Conservation (phyloP, 164 flowering plant genomes). For the Magnolia sinica region DNA sequence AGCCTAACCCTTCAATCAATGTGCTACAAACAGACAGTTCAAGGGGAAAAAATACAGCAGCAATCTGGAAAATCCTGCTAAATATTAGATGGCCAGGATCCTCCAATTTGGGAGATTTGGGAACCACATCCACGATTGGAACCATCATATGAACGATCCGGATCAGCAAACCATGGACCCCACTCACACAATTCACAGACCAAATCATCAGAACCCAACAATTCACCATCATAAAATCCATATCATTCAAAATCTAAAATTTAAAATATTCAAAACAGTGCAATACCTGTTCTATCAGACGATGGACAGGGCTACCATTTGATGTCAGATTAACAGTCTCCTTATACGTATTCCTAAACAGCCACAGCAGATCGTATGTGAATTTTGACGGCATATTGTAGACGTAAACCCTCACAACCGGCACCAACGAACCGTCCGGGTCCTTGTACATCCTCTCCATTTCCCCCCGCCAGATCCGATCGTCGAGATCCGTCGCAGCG, state of each 20-base stretch:
- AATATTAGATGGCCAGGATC: too few relatives aligned
- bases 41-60: too few relatives aligned
- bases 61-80: too few relatives aligned
- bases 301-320: constrained; percentile 98
- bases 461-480: constrained; percentile 44
- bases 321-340: constrained; percentile 86
- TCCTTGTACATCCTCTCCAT: constrained; percentile 36
- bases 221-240: not conserved
- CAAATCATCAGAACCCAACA: not conserved
- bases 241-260: not conserved
- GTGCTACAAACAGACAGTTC: too few relatives aligned
- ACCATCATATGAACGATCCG: too few relatives aligned
- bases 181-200: not conserved
- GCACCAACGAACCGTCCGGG: constrained; percentile 24
- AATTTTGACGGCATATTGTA: constrained; percentile 91
- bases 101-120: too few relatives aligned
- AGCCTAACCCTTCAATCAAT: too few relatives aligned
- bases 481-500: constrained; percentile 42
- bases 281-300: constrained; percentile 82
- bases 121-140: too few relatives aligned
- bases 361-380: constrained; percentile 83
- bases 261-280: not conserved
- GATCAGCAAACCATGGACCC: too few relatives aligned
- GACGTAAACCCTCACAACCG: constrained; percentile 67
- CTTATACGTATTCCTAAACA: constrained; percentile 65